Base-by-base conservation (phyloP, 1,284 basidiomycete genomes). In the Cutaneotrichosporon sp. region DNA sequence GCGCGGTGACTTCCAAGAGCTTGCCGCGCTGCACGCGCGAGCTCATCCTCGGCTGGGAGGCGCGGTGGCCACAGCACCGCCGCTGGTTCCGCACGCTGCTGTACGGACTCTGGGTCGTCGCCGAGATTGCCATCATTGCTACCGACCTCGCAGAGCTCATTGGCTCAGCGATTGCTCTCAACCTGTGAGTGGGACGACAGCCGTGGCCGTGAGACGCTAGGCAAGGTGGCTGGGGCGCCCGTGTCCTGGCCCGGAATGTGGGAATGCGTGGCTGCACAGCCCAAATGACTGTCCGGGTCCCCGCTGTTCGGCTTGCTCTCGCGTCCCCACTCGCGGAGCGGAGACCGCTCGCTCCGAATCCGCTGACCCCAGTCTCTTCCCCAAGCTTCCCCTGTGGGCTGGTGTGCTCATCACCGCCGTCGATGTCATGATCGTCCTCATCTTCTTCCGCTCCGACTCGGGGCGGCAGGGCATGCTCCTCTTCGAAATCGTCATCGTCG, bases 61-160 rank as follows among this genome's bases (percentile, higher is more conserved):
- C 83, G 10, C 81, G 88, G 25, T 91, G 90, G 75, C 89, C 89
- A 4, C 83, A 87, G 29, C 90, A 89, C 49, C 59, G 68, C 8
- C 53, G 70, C 13, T 66, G 67, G 2, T 62, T 78, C 18, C 78
- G 76, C 68, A 67, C 68, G 5, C 69, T 71, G 0, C 70, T 85
- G 20, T 84, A 80, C 60, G 69, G 76, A 0, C 73, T 85, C 16
- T 84, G 81, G 67, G 72, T 77, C 1, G 73, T 85, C n/a, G 79
- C 88, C 7, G 93, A 97, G 77, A 81, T 89, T n/a, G 91, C 90
- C 34, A 92, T 95, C 70, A 87, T 93, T 64, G 86, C 79, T 0
- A 84, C 83, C 1, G 84, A 85, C 72, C 69, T 85, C 36, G 83
- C 83, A 9, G 84, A 86, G 69, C 83, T 97, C 9, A 82, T 95